These are phyloP conservation scores for Suillus discolor DNA, from an alignment of 768 basidiomycete genomes.

Conservation along the genomic window DNA sequence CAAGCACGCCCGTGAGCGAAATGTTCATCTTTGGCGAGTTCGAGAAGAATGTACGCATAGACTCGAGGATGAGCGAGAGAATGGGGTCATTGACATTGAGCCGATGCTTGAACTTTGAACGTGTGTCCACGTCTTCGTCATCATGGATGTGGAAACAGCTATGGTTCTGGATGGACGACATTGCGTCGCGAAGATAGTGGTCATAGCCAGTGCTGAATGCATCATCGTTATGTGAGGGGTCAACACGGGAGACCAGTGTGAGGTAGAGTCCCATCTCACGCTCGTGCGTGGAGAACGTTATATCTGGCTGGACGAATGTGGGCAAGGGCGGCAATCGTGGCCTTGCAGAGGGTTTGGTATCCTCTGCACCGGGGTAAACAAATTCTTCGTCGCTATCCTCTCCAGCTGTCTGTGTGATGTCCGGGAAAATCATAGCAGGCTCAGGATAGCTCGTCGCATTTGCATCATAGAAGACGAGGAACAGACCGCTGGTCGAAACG, in stretches of 20 bases:
- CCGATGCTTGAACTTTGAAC: constrained; percentile 62
- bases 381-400: constrained; percentile 57
- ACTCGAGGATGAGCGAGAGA: constrained; percentile 68
- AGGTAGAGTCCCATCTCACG: constrained; percentile 84
- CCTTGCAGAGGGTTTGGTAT: constrained; percentile 13
- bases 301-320: constrained; percentile 63
- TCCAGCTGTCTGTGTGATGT: constrained; percentile 20
- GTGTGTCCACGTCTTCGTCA: constrained; percentile 41
- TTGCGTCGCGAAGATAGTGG: constrained; percentile 78
- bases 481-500: constrained; percentile 62
- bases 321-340: constrained; percentile 27
- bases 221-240: constrained; percentile 68
- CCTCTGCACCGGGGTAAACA: constrained; percentile 40
- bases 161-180: constrained; percentile 67
- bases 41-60: constrained; percentile 76
- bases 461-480: constrained; percentile 70
- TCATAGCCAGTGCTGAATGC: constrained; percentile 86
- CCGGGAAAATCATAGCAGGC: constrained; percentile 43
- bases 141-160: constrained; percentile 53
- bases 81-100: constrained; percentile 80
- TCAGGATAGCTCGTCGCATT: constrained; percentile 75
- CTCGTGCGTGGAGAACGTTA: constrained; percentile 79
- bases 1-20: constrained; percentile 80
- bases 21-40: constrained; percentile 89
- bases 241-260: constrained; percentile 74